Base-by-base conservation (phyloP, 1,284 basidiomycete genomes). In the Anthracocystis walkeri region DNA sequence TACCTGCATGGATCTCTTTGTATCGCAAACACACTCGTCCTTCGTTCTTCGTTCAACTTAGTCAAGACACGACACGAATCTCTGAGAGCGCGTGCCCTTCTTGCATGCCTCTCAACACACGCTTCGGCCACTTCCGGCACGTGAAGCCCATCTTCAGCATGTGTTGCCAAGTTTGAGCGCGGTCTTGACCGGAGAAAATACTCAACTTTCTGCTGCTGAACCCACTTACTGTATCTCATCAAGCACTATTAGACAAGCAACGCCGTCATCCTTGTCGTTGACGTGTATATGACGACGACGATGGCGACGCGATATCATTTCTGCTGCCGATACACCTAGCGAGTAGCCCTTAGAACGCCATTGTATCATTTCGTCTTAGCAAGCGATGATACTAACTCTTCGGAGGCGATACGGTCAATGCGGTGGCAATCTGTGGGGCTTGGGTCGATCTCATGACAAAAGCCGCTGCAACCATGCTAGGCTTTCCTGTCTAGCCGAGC, bases 1-100 rank as follows among this genome's bases (percentile, higher is more conserved):
- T 54, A 42, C 52, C 52, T 54, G 52, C 52, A 54, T 54, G 40
- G 25, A 31, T 25, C 16, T 48, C 6, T n/a, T 29, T 42, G 41
- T 42, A 2, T 42, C 7, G 20, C 41, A 42, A 21, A n/a, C 41
- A 42, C 20, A n/a, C 18, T 21, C 18, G 41, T 8, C 7, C 16
- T 42, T 16, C 14, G 1, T 27, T 46, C 14, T 18, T 6, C 14
- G 1, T 27, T 46, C 14, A 5, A 1, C 44, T 14, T 38, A 3
- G 35, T 38, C 35, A 38, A 38, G 35, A 16, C 14, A 38, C 4
- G 35, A 16, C 14, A 38, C 4, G 35, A 38, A 38, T 38, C 3
- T 16, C 3, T 38, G 35, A 4, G 2, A 33, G 12, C 25, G 27
- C 46, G n/a, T 29, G 27, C 29, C 16, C 46, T n/a, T 48, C 27